A percentile compares a stretch with the other conserved stretches of the same genome.
Conservation (phyloP, 2,329 filamentous ascomycete species). For the Huntiella decipiens region DNA sequence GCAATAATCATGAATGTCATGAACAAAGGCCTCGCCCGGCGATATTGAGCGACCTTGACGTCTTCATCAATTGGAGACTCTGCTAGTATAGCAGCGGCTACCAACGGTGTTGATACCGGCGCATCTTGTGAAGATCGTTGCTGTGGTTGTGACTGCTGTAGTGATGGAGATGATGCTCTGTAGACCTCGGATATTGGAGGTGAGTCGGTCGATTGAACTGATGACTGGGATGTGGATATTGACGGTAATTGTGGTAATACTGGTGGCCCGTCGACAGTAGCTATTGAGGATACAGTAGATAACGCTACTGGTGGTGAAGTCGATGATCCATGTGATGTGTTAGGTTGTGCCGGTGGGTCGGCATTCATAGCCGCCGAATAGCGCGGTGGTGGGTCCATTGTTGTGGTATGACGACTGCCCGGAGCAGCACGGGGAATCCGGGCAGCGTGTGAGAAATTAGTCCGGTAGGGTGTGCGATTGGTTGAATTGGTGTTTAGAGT, state of each 20-base stretch:
- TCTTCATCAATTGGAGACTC: neutral
- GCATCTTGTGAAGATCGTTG: neutral
- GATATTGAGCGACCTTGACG: neutral
- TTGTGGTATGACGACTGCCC: no score
- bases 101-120: neutral
- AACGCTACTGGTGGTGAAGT: neutral
- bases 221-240: neutral
- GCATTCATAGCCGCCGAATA: constrained; percentile 4
- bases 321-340: neutral
- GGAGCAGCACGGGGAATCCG: neutral
- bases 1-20: constrained; percentile 2
- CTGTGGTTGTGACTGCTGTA: neutral
- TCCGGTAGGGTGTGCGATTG: neutral
- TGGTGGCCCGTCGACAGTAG: neutral
- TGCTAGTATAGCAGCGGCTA: neutral
- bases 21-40: constrained; percentile 9
- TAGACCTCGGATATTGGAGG: neutral
- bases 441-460: neutral
- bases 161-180: neutral
- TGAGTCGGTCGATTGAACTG: neutral
- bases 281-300: neutral
- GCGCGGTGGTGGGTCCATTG: constrained; percentile 8
- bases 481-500: neutral
- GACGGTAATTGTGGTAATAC: neutral
- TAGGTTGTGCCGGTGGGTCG: neutral